Evolutionary conservation across 768 basidiomycete genomes (phyloP).

Genomic region (Podaxis sp.): DNA sequence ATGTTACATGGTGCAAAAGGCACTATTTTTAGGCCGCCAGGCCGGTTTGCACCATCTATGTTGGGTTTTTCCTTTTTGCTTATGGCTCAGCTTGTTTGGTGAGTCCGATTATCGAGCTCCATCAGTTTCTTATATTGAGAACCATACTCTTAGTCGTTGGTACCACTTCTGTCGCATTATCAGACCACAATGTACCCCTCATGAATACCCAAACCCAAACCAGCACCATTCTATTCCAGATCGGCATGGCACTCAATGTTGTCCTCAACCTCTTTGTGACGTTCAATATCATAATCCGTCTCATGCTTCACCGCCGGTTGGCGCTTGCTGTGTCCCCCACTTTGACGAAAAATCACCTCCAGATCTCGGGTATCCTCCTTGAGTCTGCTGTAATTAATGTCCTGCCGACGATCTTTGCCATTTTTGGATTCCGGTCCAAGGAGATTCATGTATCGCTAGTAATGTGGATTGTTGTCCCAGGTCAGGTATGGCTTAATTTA

Average conservation of each 20-base stretch:
- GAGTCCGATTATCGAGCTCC: neutral
- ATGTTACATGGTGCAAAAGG: constrained; percentile 3
- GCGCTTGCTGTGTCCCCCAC: neutral
- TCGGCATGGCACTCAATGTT: neutral
- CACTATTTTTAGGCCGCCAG: neutral
- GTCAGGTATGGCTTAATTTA: neutral
- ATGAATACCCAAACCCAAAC: neutral
- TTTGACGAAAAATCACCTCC: neutral
- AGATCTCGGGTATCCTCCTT: neutral
- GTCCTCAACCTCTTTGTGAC: neutral
- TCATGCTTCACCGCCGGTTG: neutral
- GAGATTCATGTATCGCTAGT: neutral
- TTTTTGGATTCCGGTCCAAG: neutral
- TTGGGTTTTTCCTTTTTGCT: neutral
- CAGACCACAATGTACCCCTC: neutral
- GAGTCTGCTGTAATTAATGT: neutral
- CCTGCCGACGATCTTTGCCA: neutral
- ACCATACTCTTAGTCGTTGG: neutral
- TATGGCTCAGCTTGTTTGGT: neutral
- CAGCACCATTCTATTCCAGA: neutral
- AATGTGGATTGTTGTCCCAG: neutral
- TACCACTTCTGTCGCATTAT: neutral
- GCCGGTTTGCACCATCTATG: neutral
- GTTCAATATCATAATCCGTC: neutral
- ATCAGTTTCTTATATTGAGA: neutral